Evolutionary conservation across 768 basidiomycete genomes (phyloP), one percentile per base, ranked within the genome.

Genomic region (Pisolithus albus): DNA sequence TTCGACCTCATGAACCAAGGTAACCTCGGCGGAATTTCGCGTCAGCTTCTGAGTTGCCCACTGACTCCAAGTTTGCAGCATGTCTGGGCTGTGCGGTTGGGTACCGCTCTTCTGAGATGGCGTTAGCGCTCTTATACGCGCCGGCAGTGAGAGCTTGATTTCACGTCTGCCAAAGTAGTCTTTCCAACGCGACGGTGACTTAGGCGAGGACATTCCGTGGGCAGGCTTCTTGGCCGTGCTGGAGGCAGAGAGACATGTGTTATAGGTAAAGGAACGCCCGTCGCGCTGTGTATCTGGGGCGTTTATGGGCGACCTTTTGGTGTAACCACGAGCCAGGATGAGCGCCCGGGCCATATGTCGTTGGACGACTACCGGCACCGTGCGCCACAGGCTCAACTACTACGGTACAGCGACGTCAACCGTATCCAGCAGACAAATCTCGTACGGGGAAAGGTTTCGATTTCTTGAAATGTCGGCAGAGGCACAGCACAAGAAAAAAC

Each of bases 11-110:
- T 86, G 83, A 16, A 62, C 40, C 28, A 56, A 66, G n/a, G 58
- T 50, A 34, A 55, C 43, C 30, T 61, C 57, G 15, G 49, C 4
- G 44, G 64, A 56, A 47, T 61, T 61, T 11, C 65, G 65, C 46
- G 62, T 70, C 0, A 81, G 71, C 62, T 77, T 84, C 67, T 82
- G 74, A 3, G 78, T 75, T 4, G 83, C 81, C 83, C 85, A 87
- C 23, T 78, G 74, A 47, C 75, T 66, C 82, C 81, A 85, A 37
- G 71, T 70, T 53, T 77, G 77, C 51, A 55, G 54, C 9, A 57
- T 61, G 51, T 62, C 37, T 44, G 39, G 56, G 30, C 66, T 52
- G 40, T n/a, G 18, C 7, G 62, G 49, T 10, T 55, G 38, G 26
- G 63, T 56, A 48, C 58, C 51, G 18, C 55, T 55, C 48, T 70